Conservation (phyloP, 306 rosid species). For the Casuarina glauca region DNA sequence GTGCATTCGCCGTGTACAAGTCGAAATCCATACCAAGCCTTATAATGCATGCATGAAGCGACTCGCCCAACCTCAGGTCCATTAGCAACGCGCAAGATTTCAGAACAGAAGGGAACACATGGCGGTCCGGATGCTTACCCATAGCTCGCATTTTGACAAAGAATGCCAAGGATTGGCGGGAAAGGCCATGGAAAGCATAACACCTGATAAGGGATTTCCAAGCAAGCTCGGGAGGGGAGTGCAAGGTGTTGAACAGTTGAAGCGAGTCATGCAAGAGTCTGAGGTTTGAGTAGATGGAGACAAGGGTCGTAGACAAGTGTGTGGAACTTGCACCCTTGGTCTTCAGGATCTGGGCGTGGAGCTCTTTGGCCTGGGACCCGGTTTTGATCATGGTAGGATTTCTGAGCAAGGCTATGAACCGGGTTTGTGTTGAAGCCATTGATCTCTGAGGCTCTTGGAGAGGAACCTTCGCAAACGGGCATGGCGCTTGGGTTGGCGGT, state of each 20-base stretch:
- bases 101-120: conserved; percentile 70
- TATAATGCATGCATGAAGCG: conserved; percentile 59
- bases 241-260: conserved; percentile 50
- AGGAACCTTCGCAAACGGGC: background rate
- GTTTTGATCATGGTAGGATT: conserved; percentile 35
- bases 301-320: conserved; percentile 42
- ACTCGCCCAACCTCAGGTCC: conserved; percentile 50
- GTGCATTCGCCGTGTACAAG: conserved; percentile 74
- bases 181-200: conserved; percentile 61
- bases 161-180: conserved; percentile 40
- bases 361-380: conserved; percentile 49
- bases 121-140: conserved; percentile 42
- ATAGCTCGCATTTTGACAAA: conserved; percentile 54
- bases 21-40: conserved; percentile 56
- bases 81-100: conserved; percentile 58
- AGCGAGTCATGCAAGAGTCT: conserved; percentile 44
- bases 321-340: conserved; percentile 32
- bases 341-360: conserved; percentile 73
- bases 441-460: background rate
- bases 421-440: conserved; percentile 37
- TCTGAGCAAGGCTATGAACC: conserved; percentile 35
- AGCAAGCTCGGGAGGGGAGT: conserved; percentile 48
- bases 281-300: conserved; percentile 64
- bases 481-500: background rate
- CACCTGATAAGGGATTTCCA: conserved; percentile 69